Percentiles rank a stretch among this genome's conserved stretches.
Conservation (phyloP, 2,329 filamentous ascomycete species). For the Bipolaris sorokiniana region DNA sequence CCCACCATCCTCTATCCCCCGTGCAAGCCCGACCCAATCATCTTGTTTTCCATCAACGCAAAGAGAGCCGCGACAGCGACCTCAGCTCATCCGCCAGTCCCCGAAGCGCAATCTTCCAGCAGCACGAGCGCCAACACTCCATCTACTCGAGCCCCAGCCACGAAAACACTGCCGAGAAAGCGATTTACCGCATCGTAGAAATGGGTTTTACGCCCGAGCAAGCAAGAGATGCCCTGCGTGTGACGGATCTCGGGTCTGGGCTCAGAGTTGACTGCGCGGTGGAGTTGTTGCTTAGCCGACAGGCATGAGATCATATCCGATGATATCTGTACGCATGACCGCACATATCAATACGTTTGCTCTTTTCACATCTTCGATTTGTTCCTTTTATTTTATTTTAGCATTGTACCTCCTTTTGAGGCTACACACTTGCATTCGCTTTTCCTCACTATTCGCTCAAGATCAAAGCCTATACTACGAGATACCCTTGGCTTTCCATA, state of each 20-base stretch:
- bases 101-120: slow-evolving; percentile 29
- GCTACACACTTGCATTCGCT: not conserved
- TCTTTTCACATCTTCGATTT: not conserved
- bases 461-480: not conserved
- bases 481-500: not conserved
- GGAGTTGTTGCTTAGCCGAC: slow-evolving; percentile 55
- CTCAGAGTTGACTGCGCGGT: slow-evolving; percentile 64
- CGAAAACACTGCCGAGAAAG: slow-evolving; percentile 62
- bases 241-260: slow-evolving; percentile 66
- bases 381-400: not conserved
- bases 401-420: not conserved
- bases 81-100: slow-evolving; percentile 9
- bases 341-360: not conserved
- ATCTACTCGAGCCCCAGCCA: slow-evolving; percentile 44
- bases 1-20: slow-evolving; percentile 18
- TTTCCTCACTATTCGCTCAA: not conserved
- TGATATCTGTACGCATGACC: not conserved
- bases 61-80: slow-evolving; percentile 5
- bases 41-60: slow-evolving; percentile 1
- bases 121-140: slow-evolving; percentile 42
- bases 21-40: slow-evolving; percentile 11
- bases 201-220: slow-evolving; percentile 64
- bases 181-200: slow-evolving; percentile 63
- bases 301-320: not conserved
- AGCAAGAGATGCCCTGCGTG: slow-evolving; percentile 62